These are phyloP conservation scores for Straminergon stramineum DNA, from an alignment of 225 moss, liverwort and hornwort species.

Conservation along the genomic window DNA sequence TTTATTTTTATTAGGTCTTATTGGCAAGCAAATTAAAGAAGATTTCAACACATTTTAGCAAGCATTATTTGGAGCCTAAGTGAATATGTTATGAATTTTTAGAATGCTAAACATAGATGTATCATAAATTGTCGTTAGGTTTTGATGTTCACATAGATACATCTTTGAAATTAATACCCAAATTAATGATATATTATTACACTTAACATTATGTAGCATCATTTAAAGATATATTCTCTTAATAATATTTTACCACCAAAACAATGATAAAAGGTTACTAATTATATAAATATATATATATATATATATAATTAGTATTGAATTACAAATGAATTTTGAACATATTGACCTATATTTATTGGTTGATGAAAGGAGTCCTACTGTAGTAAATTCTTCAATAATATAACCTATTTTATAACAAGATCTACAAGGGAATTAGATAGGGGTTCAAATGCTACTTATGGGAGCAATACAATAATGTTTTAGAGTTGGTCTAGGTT, in stretches of 20 bases:
- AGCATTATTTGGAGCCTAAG: not conserved
- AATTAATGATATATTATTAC: not conserved
- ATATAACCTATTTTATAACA: no score
- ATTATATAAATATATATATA: no score
- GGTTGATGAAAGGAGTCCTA: not conserved
- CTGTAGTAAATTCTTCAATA: not conserved
- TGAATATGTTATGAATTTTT: not conserved
- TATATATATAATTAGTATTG: not conserved
- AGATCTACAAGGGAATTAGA: rapidly evolving
- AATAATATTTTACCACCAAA: rapidly evolving
- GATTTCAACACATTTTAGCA: not conserved
- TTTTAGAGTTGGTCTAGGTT: not conserved
- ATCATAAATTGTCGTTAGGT: not conserved
- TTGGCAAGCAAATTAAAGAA: not conserved
- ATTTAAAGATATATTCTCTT: not conserved
- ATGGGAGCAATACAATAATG: not conserved
- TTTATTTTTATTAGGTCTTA: not conserved
- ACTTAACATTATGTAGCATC: not conserved
- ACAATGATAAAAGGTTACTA: not conserved
- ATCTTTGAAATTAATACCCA: not conserved
- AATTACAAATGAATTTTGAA: not conserved
- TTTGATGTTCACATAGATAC: no score
- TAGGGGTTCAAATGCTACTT: not conserved
- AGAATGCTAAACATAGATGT: not conserved
- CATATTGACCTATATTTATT: not conserved